Evolutionary conservation across 2,329 filamentous ascomycete genomes (phyloP), one percentile per base, ranked within the genome.

Genomic region (Colletotrichum horii): DNA sequence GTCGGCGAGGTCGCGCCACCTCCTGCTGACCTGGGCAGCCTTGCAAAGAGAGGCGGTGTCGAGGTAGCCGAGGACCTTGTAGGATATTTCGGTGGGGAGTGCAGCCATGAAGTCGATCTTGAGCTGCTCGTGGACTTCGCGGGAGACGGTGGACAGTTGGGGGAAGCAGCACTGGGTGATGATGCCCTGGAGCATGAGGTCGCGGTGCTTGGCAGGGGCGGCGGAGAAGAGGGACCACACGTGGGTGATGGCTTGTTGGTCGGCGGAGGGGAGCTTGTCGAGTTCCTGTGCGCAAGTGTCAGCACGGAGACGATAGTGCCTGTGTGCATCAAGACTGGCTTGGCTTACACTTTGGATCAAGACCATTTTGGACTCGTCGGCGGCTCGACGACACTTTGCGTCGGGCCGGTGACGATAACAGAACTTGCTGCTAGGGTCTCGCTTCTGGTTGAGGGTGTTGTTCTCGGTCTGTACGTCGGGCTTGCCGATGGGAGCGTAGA

Each of bases 161-260:
- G 97, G 96, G 82, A 99, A 98, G 86, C 97, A 99, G 84, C 96
- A 98, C 84, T 98, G 96, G 0, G 96, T 94, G 76, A 99, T 93
- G 80, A 99, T 96, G 79, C 97, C 97, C 83, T 98, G 96, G 9
- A 99, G 90, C 95, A 99, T 98, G 75, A 99, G 90, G 78, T 98
- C 96, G 79, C 97, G 93, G 82, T 98, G 96, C 83, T 97, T 98
- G 12, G 95, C 91, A 0, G 97, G 97, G 1, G 97, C 96, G 52
- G 97, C 97, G 1, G 96, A 98, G 87, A 99, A 99, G 64, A 98
- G 89, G 0, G 96, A 98, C 97, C 97, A 99, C 71, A 98, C 96
- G 81, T 98, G 96, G 38, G 96, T 95, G 80, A 99, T 98, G 81
- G 95, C 96, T 85, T 98, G 95, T 85, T 98, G 96, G 83, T 99